Evolutionary conservation across 192 early-diverging fungal genomes (phyloP).

Genomic region (Coemansia sp.): DNA sequence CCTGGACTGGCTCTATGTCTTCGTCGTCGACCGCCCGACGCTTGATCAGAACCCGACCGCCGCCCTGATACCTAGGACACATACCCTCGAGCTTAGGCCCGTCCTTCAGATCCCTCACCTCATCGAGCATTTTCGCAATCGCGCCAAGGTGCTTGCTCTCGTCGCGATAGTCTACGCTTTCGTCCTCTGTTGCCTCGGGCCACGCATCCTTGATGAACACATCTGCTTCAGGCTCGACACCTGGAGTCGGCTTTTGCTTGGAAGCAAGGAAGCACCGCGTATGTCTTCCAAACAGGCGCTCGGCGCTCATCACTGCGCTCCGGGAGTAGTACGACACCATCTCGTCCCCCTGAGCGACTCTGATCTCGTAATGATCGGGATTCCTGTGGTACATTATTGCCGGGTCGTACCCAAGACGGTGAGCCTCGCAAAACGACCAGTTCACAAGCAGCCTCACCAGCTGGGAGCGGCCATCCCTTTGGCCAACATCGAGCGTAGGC

Average conservation of each 20-base stretch:
- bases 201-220: constrained; percentile 17
- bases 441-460: constrained; percentile 13
- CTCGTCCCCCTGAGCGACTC: background rate
- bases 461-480: background rate
- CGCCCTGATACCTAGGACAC: background rate
- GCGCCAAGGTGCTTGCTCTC: background rate
- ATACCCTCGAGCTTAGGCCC: constrained; percentile 3
- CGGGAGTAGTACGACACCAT: background rate
- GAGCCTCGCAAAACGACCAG: constrained; percentile 10
- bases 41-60: constrained; percentile 7
- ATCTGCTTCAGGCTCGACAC: background rate
- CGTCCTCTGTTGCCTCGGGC: background rate
- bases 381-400: background rate
- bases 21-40: background rate
- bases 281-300: constrained; percentile 17
- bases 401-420: constrained; percentile 11
- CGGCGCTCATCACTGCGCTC: background rate
- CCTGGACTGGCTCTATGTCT: background rate
- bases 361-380: background rate
- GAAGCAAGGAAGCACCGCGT: constrained; percentile 16
- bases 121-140: constrained; percentile 1
- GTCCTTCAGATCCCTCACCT: no score
- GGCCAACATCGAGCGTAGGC: constrained; percentile 9
- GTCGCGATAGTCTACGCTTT: no score
- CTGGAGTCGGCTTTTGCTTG: background rate